Evolutionary conservation across 2,329 filamentous ascomycete genomes (phyloP).

Genomic region (Calonectria pteridis): DNA sequence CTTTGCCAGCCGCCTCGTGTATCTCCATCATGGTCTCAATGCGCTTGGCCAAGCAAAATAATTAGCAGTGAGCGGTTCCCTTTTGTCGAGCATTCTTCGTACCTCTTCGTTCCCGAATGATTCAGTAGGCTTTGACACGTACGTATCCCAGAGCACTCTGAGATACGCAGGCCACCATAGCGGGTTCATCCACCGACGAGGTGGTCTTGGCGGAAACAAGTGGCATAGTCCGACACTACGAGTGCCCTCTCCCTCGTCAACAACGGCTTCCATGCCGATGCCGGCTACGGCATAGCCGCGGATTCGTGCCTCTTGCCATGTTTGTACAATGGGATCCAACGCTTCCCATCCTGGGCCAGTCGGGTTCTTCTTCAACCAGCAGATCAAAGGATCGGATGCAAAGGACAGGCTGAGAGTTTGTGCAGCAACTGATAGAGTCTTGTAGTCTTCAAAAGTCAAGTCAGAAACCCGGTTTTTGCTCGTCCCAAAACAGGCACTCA

Average conservation of each 20-base stretch:
- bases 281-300: conserved; percentile 13
- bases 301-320: conserved; percentile 26
- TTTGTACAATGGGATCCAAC: conserved; percentile 13
- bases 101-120: conserved; percentile 8
- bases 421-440: conserved; percentile 8
- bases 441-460: neutral
- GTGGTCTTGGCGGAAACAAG: conserved; percentile 4
- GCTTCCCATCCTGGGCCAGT: conserved; percentile 21
- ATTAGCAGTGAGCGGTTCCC: neutral
- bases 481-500: neutral
- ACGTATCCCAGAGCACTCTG: conserved; percentile 7
- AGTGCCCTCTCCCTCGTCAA: neutral
- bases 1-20: neutral
- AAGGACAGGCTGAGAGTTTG: conserved; percentile 27
- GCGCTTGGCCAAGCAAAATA: neutral
- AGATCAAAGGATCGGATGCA: conserved; percentile 20
- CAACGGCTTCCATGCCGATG: conserved; percentile 19
- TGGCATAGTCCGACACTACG: conserved; percentile 9
- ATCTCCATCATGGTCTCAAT: neutral
- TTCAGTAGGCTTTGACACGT: conserved; percentile 15
- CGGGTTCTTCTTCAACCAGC: conserved; percentile 18
- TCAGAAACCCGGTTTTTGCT: neutral
- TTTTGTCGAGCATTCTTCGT: neutral
- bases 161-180: conserved; percentile 23
- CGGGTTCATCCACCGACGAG: conserved; percentile 19